Evolutionary conservation across 164 flowering plant genomes (phyloP), one percentile per base, ranked within the genome.

Genomic region (Annona squamosa): DNA sequence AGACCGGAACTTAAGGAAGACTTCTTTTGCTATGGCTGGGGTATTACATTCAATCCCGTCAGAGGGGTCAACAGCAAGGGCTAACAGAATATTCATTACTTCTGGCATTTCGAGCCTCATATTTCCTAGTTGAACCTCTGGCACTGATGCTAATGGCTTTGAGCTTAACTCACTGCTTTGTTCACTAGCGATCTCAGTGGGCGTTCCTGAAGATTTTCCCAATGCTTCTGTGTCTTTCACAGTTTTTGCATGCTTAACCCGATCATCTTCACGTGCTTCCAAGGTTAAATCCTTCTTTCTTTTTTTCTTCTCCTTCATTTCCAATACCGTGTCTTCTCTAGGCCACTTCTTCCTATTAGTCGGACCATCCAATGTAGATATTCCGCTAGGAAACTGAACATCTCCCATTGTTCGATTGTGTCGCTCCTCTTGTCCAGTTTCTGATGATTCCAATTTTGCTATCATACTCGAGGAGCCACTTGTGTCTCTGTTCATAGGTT

Each of bases 41-140:
- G 81, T 69, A 64, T 80, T 81, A 74, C 81, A 79, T 71, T 87
- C 89, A 1, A 67, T 46, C 7, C 90, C 94, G 82, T 88, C 82
- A 73, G 86, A 89, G 56, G 96, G 97, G 78, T 91, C 84, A 45
- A 89, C 85, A 61, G 99, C 95, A 81, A 93, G 90, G 48, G 76
- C 81, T 17, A 82, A 82, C 74, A 96, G 82, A 74, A 88, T 91
- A 66, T 63, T 72, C 75, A 95, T 74, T 7, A 95, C 74, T 26
- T 88, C 81, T 2, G 84, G 83, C 67, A 91, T 74, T 9, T 84
- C 87, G 10, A 82, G 69, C 45, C 79, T 82, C 43, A 44, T 41
- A 70, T 74, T 72, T 62, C 71, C 83, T 6, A 67, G 19, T 48
- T 74, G 81, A 65, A 61, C 72, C 13, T 47, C 63, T 16, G 81